phyloP scores from a whole-genome alignment of 371 early-diverging fungal species.

The Mortierella sp. region DNA sequence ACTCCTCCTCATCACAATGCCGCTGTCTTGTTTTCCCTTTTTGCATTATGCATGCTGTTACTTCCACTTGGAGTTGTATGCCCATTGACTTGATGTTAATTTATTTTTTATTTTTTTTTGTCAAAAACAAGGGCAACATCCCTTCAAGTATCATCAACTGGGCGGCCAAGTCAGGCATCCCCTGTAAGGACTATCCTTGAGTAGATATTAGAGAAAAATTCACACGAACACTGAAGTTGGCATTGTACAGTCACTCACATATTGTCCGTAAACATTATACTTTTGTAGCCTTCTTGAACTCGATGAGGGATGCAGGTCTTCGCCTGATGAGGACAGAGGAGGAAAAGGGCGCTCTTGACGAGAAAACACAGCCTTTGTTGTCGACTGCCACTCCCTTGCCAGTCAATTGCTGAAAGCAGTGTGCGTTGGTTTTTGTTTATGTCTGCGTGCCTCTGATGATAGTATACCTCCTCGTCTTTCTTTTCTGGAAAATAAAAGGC shows the following conservation, averaged over 20 bases:
- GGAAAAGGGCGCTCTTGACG: slow-evolving; percentile 11
- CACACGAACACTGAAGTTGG: not conserved
- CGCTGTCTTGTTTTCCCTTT: too few species aligned
- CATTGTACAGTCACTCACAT: not conserved
- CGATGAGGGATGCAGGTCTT: slow-evolving; percentile 36
- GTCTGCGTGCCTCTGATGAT: not conserved
- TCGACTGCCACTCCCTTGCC: not conserved
- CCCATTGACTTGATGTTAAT: not conserved
- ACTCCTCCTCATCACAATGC: too few species aligned
- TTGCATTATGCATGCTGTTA: too few species aligned
- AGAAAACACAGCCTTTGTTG: slow-evolving; percentile 14
- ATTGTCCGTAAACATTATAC: too few species aligned
- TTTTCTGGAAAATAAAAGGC: not conserved
- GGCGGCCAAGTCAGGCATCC: slow-evolving; percentile 66
- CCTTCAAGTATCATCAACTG: slow-evolving; percentile 66
- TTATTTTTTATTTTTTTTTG: not conserved
- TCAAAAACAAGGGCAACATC: slow-evolving; percentile 54
- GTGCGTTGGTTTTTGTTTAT: not conserved
- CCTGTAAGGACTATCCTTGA: slow-evolving; percentile 19
- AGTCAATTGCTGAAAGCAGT: slow-evolving; percentile 14
- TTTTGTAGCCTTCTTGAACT: slow-evolving; percentile 34
- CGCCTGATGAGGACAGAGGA: slow-evolving; percentile 34
- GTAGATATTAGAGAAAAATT: not conserved
- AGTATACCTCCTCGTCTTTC: not conserved
- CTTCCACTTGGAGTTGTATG: not conserved